Base-by-base conservation (phyloP, 371 early-diverging fungal genomes). In the Lichtheimia ornata region DNA sequence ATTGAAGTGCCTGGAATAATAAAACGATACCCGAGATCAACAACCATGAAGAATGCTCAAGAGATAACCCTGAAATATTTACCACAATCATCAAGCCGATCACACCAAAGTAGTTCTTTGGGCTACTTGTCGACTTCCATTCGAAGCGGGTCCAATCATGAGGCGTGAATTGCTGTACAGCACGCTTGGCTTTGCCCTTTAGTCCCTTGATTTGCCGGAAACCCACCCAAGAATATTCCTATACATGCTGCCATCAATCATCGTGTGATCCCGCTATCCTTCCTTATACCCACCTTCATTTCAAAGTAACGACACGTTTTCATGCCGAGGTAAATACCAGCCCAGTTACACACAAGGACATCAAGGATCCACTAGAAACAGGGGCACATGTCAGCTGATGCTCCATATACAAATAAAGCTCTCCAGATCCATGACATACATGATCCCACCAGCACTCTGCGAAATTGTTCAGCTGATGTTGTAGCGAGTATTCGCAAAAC, bases 361-460 rank as follows among this genome's bases (percentile, higher is more conserved):
- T 98, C 98, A 50, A 98, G 72, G 57, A 98, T 90, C 98, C 98
- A 98, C 92, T 93, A 50, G n/a, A 18, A 47, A 18, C n/a, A n/a
- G 47, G n/a, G 47, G 15, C 14, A 47, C 17, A 22, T 22, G 47
- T 47, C 47, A 47, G 18, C n/a, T n/a, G 47, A 11, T 0, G 6
- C 9, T 47, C 22, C 47, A 47, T 22, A 50, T 57, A 50, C 4
- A 50, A 11, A 13, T 14, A 59, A 50, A 13, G 50, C 22, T 18
- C 9, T 56, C 18, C 25, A 47, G 56, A 53, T 20, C 20, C 24
- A 43, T 25, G 41, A 67, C 90, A 67, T 86, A 91, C 94, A 74
- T 98, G 97, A 82, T 98, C 97, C 97, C 97, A 98, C 97, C 97
- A 98, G 75, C 98, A 98, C 81, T 98, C 98, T 41, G 94, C 93